Conservation (phyloP, 1,284 basidiomycete species). For the Apiotrichum laibachii region DNA sequence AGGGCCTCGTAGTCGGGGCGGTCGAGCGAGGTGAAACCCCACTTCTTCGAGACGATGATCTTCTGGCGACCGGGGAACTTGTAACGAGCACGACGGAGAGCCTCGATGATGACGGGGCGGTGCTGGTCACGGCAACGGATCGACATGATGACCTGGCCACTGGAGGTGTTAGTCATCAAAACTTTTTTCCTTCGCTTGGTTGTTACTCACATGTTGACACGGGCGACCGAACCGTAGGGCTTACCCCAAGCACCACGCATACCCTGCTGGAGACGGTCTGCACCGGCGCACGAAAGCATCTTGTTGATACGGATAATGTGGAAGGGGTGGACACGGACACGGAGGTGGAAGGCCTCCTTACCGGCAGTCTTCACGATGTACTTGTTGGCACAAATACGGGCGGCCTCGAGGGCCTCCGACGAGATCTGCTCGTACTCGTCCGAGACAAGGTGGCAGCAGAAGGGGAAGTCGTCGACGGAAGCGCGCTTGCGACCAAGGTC, state of each 20-base stretch:
- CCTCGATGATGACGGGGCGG: slow-evolving; percentile 88
- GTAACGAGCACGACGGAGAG: slow-evolving; percentile 94
- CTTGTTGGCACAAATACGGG: slow-evolving; percentile 99
- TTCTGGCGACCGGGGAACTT: slow-evolving; percentile 99
- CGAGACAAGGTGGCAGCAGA: slow-evolving; percentile 92
- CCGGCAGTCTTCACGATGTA: slow-evolving; percentile 97
- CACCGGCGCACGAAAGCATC: slow-evolving; percentile 99
- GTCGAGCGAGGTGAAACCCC: slow-evolving; percentile 96
- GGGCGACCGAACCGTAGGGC: slow-evolving; percentile 71
- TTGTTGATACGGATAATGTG: slow-evolving; percentile 99
- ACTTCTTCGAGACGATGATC: slow-evolving; percentile 97
- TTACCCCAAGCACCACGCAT: slow-evolving; percentile 99
- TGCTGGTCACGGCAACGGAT: slow-evolving; percentile 90
- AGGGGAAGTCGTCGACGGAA: slow-evolving; percentile 94
- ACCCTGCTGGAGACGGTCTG: slow-evolving; percentile 95
- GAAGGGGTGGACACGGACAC: slow-evolving; percentile 97
- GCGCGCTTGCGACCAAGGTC: slow-evolving; percentile 95
- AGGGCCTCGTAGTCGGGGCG: slow-evolving; percentile 84
- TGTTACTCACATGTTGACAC: slow-evolving; percentile 48
- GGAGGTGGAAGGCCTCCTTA: slow-evolving; percentile 98
- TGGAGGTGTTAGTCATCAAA: slow-evolving; percentile 45
- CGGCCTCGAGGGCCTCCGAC: slow-evolving; percentile 93
- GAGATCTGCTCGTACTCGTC: slow-evolving; percentile 99
- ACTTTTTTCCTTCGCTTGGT: background rate
- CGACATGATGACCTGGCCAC: slow-evolving; percentile 95